A percentile compares a stretch with the other conserved stretches of the same genome.
Conservation (phyloP, 2,329 filamentous ascomycete species). For the Xylaria arbuscula region DNA sequence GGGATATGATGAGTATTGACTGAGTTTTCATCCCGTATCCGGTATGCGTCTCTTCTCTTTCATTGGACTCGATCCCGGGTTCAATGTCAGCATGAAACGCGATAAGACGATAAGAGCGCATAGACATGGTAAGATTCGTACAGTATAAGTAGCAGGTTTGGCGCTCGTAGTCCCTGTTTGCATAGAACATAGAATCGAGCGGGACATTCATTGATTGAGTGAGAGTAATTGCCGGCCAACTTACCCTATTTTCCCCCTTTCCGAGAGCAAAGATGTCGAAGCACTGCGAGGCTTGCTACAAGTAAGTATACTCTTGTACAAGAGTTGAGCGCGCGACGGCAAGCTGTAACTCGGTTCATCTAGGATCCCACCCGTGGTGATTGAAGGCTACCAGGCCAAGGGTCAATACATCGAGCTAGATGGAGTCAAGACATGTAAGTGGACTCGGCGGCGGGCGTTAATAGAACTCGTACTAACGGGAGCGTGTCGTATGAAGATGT, state of each 20-base stretch:
- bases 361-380: slow-evolving; percentile 38
- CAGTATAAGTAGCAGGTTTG: slow-evolving; percentile 1
- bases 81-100: slow-evolving; percentile 4
- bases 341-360: slow-evolving; percentile 10
- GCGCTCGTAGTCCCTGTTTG: background rate
- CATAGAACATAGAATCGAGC: background rate
- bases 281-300: slow-evolving; percentile 41
- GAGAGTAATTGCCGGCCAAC: background rate
- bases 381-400: slow-evolving; percentile 38
- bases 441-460: no score
- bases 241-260: background rate
- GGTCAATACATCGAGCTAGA: slow-evolving; percentile 37
- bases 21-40: no score
- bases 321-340: background rate
- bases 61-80: slow-evolving; percentile 1
- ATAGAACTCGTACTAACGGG: background rate
- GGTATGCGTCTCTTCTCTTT: slow-evolving; percentile 7
- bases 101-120: slow-evolving; percentile 10
- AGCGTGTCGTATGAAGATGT: slow-evolving; percentile 51
- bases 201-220: background rate
- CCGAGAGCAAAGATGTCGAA: slow-evolving; percentile 34
- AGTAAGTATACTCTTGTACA: slow-evolving; percentile 30
- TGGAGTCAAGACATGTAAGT: slow-evolving; percentile 39
- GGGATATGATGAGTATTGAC: background rate
- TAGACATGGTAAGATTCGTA: background rate